Conservation (phyloP, 768 basidiomycete species). For the Boletus sp. region DNA sequence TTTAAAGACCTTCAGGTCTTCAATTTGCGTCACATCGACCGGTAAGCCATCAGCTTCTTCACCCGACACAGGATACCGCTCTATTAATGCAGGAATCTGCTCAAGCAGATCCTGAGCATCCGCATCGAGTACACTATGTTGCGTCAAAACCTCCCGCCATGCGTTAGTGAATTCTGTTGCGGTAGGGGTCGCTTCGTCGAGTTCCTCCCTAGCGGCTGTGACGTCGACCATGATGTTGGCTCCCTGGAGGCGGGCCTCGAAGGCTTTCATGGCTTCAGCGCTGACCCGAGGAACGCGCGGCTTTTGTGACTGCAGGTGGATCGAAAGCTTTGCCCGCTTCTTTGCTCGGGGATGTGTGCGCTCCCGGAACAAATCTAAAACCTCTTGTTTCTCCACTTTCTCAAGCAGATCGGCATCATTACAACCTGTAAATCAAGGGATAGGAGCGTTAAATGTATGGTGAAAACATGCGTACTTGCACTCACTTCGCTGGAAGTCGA, state of each 20-base stretch:
- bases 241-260: constrained; percentile 51
- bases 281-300: constrained; percentile 61
- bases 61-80: constrained; percentile 53
- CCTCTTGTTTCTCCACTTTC: constrained; percentile 69
- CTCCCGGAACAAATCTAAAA: constrained; percentile 66
- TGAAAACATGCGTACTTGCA: constrained; percentile 12
- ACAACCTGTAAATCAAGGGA: constrained; percentile 46
- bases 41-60: constrained; percentile 47
- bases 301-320: constrained; percentile 77
- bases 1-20: constrained; percentile 68
- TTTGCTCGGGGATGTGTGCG: constrained; percentile 68
- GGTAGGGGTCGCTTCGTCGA: constrained; percentile 56
- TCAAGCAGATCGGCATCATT: constrained; percentile 69
- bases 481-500: constrained; percentile 85
- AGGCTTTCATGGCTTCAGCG: constrained; percentile 57
- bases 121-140: constrained; percentile 40
- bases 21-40: constrained; percentile 56
- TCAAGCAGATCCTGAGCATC: constrained; percentile 47
- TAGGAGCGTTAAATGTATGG: neutral
- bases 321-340: constrained; percentile 77
- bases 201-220: constrained; percentile 48
- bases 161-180: constrained; percentile 61
- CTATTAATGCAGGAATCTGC: constrained; percentile 56
- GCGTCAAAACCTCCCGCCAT: constrained; percentile 49
- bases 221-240: constrained; percentile 50